Evolutionary conservation across 1,139 yeast genomes (phyloP).

Genomic region (Geotrichum europaeum): DNA sequence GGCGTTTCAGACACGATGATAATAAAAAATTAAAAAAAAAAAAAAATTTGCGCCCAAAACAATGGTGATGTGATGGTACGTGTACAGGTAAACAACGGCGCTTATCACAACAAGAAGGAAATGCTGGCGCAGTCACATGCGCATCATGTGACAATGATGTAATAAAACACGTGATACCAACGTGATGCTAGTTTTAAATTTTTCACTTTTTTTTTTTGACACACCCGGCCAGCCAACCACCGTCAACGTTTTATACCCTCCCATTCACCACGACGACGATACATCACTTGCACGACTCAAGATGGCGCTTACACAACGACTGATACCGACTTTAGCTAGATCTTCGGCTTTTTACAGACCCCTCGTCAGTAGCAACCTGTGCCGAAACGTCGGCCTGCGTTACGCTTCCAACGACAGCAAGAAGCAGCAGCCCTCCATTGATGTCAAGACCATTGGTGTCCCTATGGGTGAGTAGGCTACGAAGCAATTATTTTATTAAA

Average conservation of each 20-base stretch:
- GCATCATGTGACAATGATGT: neutral
- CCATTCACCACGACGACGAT: neutral
- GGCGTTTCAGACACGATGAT: neutral
- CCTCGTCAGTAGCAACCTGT: neutral
- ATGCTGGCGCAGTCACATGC: neutral
- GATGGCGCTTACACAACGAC: conserved; percentile 1
- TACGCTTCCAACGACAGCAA: conserved; percentile 16
- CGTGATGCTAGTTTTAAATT: too few species aligned
- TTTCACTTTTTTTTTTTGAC: neutral
- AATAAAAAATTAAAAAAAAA: neutral
- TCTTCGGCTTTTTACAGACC: neutral
- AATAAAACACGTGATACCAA: neutral
- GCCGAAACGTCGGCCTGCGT: neutral
- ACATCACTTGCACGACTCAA: neutral
- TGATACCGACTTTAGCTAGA: neutral
- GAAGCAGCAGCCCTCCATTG: conserved; percentile 17
- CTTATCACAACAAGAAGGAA: neutral
- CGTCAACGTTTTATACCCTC: neutral
- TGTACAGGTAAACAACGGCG: neutral
- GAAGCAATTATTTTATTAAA: neutral
- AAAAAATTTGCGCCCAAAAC: neutral
- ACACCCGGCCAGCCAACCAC: conserved; percentile 1
- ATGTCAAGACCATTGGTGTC: conserved; percentile 27
- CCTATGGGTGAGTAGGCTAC: conserved; percentile 24
- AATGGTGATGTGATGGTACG: neutral